These are phyloP conservation scores for Yamadazyma sp. DNA, from an alignment of 1,139 yeast genomes.

Conservation along the genomic window DNA sequence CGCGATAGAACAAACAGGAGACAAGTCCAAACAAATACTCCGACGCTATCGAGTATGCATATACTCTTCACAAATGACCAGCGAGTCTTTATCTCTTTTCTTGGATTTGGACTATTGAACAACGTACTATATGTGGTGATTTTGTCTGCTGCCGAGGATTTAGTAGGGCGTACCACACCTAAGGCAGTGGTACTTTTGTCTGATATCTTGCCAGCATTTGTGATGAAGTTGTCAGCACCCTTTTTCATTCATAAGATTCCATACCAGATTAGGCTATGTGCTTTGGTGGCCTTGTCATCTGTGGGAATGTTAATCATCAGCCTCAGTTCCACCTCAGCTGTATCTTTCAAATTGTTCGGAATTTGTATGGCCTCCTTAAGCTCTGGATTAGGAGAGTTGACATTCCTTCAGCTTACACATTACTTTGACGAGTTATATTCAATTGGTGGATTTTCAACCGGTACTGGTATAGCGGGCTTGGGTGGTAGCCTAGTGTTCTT, in stretches of 20 bases:
- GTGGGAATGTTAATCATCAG: constrained; percentile 80
- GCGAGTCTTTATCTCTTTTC: constrained; percentile 55
- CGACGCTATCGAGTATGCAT: constrained; percentile 6
- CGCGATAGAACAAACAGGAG: background rate
- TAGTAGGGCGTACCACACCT: constrained; percentile 82
- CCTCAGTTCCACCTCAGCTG: constrained; percentile 24
- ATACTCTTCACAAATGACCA: constrained; percentile 8
- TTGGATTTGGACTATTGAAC: constrained; percentile 83
- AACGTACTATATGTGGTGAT: constrained; percentile 90
- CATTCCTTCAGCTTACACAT: constrained; percentile 84
- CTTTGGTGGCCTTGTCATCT: constrained; percentile 59
- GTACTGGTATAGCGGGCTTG: constrained; percentile 94
- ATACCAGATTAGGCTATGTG: constrained; percentile 54
- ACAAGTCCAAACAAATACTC: constrained; percentile 1
- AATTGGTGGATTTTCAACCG: constrained; percentile 85
- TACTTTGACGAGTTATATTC: constrained; percentile 52
- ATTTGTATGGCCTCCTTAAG: constrained; percentile 80
- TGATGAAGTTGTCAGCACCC: constrained; percentile 72
- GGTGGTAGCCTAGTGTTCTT: constrained; percentile 62
- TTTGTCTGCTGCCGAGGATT: constrained; percentile 85
- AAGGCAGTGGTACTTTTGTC: constrained; percentile 84
- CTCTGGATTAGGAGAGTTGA: constrained; percentile 88
- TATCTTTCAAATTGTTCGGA: constrained; percentile 55
- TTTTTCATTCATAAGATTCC: constrained; percentile 70
- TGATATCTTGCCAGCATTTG: constrained; percentile 81